phyloP scores from a whole-genome alignment of 2,329 filamentous ascomycete species.

The Cladosporium sp. region DNA sequence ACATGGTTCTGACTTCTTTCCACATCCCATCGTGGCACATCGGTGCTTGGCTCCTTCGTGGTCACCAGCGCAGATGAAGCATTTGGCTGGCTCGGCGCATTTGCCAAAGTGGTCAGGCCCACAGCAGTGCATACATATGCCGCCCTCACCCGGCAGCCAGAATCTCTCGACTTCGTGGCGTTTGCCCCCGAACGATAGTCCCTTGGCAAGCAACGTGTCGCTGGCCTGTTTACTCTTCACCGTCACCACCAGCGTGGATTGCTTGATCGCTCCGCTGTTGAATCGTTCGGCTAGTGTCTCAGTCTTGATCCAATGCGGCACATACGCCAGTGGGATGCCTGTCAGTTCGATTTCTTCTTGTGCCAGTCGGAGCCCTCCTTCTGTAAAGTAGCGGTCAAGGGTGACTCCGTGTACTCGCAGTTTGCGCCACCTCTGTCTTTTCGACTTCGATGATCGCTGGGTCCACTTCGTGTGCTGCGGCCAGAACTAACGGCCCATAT shows the following conservation, averaged over 20 bases:
- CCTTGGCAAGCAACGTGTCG: neutral
- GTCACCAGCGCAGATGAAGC: neutral
- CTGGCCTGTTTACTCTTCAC: neutral
- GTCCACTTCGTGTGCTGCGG: no score
- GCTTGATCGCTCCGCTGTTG: neutral
- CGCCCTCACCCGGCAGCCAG: neutral
- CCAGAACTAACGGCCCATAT: no score
- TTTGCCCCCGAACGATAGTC: neutral
- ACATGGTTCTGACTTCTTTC: neutral
- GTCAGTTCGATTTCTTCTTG: neutral
- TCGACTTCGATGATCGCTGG: no score
- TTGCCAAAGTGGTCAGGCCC: neutral
- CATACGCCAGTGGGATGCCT: neutral
- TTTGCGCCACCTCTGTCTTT: neutral
- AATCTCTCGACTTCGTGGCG: constrained; percentile 2
- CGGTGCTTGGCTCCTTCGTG: neutral
- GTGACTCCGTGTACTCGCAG: neutral
- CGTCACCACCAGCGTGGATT: constrained; percentile 2
- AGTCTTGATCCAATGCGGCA: neutral
- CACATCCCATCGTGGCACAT: neutral
- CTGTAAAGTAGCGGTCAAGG: neutral
- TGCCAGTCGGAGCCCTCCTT: neutral
- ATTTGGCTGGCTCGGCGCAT: constrained; percentile 1
- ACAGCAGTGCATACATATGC: neutral
- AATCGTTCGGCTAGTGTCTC: neutral